phyloP scores from a whole-genome alignment of 306 rosid genomes.

The Acacia crassicarpa region DNA sequence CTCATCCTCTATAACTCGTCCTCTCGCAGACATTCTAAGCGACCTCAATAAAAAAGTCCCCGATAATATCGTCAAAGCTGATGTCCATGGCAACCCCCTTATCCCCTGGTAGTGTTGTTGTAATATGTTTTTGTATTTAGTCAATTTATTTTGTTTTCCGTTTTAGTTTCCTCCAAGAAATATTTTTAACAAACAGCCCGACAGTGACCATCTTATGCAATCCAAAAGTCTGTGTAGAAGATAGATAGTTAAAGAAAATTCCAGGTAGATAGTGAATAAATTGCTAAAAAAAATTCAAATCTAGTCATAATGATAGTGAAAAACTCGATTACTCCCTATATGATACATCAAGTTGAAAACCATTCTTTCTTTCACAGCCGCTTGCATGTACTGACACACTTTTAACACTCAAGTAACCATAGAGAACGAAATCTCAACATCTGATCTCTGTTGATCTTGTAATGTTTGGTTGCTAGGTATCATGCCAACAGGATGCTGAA shows the following conservation, averaged over 20 bases:
- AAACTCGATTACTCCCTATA: neutral
- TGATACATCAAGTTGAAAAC: neutral
- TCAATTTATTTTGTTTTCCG: too few relatives aligned
- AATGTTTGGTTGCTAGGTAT: slow-evolving; percentile 51
- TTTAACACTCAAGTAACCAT: neutral
- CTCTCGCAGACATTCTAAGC: slow-evolving; percentile 81
- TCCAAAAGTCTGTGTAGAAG: neutral
- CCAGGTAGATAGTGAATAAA: neutral
- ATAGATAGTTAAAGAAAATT: neutral
- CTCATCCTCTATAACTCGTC: slow-evolving; percentile 79
- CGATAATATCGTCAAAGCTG: slow-evolving; percentile 61
- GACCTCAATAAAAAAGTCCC: slow-evolving; percentile 91
- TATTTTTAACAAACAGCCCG: neutral
- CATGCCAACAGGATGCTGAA: slow-evolving; percentile 98
- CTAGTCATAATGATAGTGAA: neutral
- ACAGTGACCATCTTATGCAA: neutral
- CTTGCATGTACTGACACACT: neutral
- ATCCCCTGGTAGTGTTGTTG: neutral
- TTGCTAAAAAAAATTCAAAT: neutral
- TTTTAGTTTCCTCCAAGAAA: neutral
- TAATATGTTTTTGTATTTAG: neutral
- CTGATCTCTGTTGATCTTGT: neutral
- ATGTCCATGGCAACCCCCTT: slow-evolving; percentile 25
- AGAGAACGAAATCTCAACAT: too few relatives aligned
- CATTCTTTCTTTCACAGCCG: neutral